Conservation (phyloP, 2,329 filamentous ascomycete genomes). For the Cadophora luteo-olivacea region DNA sequence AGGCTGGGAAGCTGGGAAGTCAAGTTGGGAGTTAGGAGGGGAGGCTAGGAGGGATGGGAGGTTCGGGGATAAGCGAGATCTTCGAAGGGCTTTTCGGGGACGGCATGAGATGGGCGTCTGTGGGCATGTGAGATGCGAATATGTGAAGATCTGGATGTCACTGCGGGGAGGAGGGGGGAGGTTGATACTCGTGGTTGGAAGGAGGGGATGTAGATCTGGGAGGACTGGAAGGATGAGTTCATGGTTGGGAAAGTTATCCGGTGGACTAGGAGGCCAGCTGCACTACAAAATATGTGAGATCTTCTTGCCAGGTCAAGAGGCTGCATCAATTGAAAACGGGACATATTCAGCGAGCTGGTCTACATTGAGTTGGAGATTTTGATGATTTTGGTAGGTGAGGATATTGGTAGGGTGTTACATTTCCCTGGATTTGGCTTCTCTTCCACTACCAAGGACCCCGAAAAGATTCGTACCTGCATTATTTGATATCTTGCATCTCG, state of each 20-base stretch:
- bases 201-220: background rate
- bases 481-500: background rate
- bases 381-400: too few relatives aligned
- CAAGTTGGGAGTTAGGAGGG: background rate
- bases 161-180: background rate
- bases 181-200: background rate
- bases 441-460: background rate
- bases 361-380: too few relatives aligned
- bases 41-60: background rate
- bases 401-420: background rate
- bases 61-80: background rate
- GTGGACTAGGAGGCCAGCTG: too few relatives aligned
- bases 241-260: too few relatives aligned
- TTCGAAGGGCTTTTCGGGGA: background rate
- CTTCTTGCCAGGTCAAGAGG: background rate
- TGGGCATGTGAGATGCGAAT: background rate
- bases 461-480: too few relatives aligned
- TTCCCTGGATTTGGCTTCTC: background rate
- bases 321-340: too few relatives aligned
- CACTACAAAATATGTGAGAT: background rate
- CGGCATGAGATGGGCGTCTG: too few relatives aligned
- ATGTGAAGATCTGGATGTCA: background rate
- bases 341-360: too few relatives aligned
- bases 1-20: background rate
- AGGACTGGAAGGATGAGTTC: background rate